Percentiles rank a stretch among this genome's conserved stretches.
Evolutionary conservation across 2,329 filamentous ascomycete genomes (phyloP).

Genomic region (Alternaria ethzedia): DNA sequence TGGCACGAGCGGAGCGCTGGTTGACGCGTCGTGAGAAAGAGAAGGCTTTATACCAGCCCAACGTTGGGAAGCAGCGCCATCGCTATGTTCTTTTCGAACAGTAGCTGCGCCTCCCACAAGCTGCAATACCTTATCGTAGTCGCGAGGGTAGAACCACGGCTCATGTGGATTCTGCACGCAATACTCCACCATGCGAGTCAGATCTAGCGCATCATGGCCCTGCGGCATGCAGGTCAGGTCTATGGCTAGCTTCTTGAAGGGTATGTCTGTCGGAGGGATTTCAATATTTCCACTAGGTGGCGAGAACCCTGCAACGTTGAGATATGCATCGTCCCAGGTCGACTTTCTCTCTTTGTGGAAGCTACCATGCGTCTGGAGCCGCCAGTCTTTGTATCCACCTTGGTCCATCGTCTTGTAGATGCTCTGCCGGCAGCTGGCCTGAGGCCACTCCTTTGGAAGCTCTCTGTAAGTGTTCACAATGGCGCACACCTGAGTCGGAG

Average conservation of each 20-base stretch:
- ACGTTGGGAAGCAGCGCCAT: conserved; percentile 14
- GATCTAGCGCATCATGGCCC: conserved; percentile 29
- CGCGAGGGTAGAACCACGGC: conserved; percentile 26
- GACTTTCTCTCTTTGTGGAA: conserved; percentile 7
- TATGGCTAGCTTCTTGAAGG: conserved; percentile 26
- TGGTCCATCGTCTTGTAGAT: conserved; percentile 27
- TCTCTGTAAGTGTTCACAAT: conserved; percentile 27
- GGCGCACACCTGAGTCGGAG: conserved; percentile 7
- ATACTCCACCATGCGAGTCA: conserved; percentile 33
- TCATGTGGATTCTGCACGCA: conserved; percentile 19
- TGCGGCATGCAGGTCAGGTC: conserved; percentile 21
- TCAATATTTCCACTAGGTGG: background rate
- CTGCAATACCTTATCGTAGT: conserved; percentile 21
- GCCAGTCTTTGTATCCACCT: conserved; percentile 26
- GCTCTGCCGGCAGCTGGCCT: conserved; percentile 15
- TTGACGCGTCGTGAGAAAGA: background rate
- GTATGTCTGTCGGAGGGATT: background rate
- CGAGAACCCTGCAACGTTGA: conserved; percentile 11
- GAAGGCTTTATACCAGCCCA: conserved; percentile 2
- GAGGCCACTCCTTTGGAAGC: conserved; percentile 11
- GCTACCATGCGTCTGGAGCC: conserved; percentile 13
- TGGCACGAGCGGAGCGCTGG: background rate
- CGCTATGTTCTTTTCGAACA: conserved; percentile 10
- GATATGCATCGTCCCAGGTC: conserved; percentile 13
- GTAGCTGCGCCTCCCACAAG: conserved; percentile 14